Base-by-base conservation (phyloP, 2,329 filamentous ascomycete genomes). In the Pseudocercospora cruenta region DNA sequence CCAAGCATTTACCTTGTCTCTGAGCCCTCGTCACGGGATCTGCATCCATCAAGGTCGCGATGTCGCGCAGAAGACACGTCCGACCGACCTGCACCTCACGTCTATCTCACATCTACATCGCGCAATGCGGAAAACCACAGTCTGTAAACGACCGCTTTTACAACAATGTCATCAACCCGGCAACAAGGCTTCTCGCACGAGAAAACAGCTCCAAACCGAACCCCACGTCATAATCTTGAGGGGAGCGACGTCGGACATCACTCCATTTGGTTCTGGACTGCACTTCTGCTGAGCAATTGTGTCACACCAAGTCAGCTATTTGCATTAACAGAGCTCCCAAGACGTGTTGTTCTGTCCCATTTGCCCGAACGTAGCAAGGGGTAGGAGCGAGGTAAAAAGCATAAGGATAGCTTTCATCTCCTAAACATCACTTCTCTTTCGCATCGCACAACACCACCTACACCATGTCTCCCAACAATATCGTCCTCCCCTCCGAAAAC, bases 401-500 rank as follows among this genome's bases (percentile, higher is more conserved):
- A n/a, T n/a, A n/a, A n/a, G n/a, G n/a, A n/a, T n/a, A 4, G 39
- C 5, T 10, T 14, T 47, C 43, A n/a, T 4, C 14, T 47, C 43
- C 14, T 47, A n/a, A n/a, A n/a, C n/a, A n/a, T n/a, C n/a, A n/a
- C n/a, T n/a, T n/a, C n/a, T n/a, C n/a, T n/a, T n/a, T n/a, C n/a
- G n/a, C n/a, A n/a, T n/a, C n/a, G n/a, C n/a, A n/a, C n/a, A n/a
- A n/a, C n/a, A n/a, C n/a, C n/a, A n/a, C n/a, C n/a, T n/a, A n/a
- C n/a, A n/a, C n/a, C 6, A 62, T 62, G 60, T 57, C 51, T 57
- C 33, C 66, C 39, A n/a, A 58, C 36, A 47, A 60, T 10, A 70
- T 70, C 55, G 21, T 39, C 31, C 66, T 71, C 22, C 68, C 68
- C 1, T 66, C 69, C 3, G 57, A 65, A 39, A 63, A 66, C 26